A percentile compares a stretch with the other conserved stretches of the same genome.
These are phyloP conservation scores for Globisporangium nagaii DNA, from an alignment of 352 stramenopile genomes.

Conservation along the genomic window DNA sequence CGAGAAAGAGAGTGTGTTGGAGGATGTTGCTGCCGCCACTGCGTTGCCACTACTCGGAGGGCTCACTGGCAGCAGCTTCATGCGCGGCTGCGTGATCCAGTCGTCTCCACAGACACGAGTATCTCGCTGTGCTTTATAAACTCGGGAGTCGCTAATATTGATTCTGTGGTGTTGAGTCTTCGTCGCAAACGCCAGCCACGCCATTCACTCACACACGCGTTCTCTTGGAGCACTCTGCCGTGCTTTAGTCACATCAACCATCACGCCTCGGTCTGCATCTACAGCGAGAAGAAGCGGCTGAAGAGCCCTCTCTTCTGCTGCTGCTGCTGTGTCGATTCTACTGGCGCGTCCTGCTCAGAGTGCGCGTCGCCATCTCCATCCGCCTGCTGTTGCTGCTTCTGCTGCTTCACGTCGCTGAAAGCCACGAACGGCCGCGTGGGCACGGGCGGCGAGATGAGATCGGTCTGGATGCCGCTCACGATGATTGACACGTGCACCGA, in stretches of 20 bases:
- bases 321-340: constrained; percentile 14
- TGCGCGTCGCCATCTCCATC: constrained; percentile 8
- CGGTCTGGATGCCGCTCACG: constrained; percentile 83
- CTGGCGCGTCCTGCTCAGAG: constrained; percentile 6
- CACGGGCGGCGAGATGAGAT: constrained; percentile 76
- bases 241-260: too few species aligned
- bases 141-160: constrained; percentile 1
- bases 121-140: too few species aligned
- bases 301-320: constrained; percentile 51
- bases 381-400: constrained; percentile 15
- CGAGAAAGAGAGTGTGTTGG: neutral
- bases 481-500: constrained; percentile 87
- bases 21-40: too few species aligned
- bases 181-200: too few species aligned
- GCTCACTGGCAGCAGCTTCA: neutral
- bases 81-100: too few species aligned
- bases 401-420: constrained; percentile 27
- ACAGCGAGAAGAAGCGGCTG: constrained; percentile 70
- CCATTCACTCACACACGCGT: neutral
- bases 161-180: neutral
- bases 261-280: constrained; percentile 2
- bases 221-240: too few species aligned
- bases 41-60: too few species aligned
- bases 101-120: too few species aligned
- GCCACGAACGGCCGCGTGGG: constrained; percentile 35